Evolutionary conservation across 768 basidiomycete species (phyloP).

Genomic region (Podaxis sp.): DNA sequence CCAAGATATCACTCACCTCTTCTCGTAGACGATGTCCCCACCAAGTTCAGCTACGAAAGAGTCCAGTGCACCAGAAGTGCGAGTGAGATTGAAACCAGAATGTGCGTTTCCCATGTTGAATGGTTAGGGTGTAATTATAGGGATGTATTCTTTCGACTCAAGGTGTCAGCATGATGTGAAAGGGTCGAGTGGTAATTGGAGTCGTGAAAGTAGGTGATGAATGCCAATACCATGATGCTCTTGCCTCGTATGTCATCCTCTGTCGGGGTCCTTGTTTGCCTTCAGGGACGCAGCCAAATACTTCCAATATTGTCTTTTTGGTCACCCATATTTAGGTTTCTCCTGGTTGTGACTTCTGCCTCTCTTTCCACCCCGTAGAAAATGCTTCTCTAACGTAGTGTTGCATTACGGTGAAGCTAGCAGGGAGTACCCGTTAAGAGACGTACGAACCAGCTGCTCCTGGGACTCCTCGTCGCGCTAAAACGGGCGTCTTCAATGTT

Average conservation of each 20-base stretch:
- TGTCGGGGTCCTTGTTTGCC: background rate
- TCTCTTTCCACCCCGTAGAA: background rate
- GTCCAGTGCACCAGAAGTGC: conserved; percentile 78
- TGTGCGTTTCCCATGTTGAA: conserved; percentile 71
- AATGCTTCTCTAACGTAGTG: background rate
- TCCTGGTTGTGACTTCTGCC: background rate
- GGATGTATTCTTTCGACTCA: background rate
- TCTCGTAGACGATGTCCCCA: conserved; percentile 84
- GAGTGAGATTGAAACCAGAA: conserved; percentile 64
- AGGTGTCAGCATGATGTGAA: conserved; percentile 4
- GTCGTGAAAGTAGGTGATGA: background rate
- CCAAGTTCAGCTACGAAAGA: conserved; percentile 89
- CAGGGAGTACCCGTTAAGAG: too few species aligned
- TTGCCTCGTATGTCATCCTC: background rate
- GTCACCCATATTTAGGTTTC: background rate
- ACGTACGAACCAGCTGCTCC: too few species aligned
- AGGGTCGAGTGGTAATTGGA: background rate
- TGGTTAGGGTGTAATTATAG: background rate
- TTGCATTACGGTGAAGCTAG: too few species aligned
- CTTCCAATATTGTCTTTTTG: background rate
- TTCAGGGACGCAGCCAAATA: background rate
- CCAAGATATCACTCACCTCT: conserved; percentile 53
- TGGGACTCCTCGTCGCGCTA: too few species aligned
- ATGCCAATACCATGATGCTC: background rate
- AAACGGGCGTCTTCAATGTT: too few species aligned